Evolutionary conservation across 257 asterid genomes (phyloP).

Genomic region (Orobanche coerulescens): DNA sequence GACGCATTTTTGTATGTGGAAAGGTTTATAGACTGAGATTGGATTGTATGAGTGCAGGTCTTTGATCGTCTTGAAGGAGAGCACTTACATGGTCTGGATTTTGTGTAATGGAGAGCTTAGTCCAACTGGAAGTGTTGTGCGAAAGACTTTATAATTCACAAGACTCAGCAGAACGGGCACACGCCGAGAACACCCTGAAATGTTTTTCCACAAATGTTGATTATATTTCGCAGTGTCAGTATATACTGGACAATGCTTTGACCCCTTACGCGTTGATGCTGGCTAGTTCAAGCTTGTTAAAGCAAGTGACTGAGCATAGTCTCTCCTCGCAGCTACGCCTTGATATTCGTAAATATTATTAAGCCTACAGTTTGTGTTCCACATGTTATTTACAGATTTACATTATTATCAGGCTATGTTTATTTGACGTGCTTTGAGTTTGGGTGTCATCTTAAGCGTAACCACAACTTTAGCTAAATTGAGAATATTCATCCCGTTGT

Average conservation of each 20-base stretch:
- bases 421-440: conserved; percentile 11
- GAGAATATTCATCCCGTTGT: neutral
- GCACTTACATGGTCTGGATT: conserved; percentile 31
- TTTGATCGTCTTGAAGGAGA: conserved; percentile 46
- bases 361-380: conserved; percentile 28
- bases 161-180: conserved; percentile 90
- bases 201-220: conserved; percentile 88
- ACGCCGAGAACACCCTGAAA: conserved; percentile 95
- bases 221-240: conserved; percentile 96
- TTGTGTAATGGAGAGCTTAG: conserved; percentile 86
- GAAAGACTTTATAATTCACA: conserved; percentile 97
- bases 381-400: conserved; percentile 12
- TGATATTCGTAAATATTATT: conserved; percentile 81
- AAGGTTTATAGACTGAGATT: conserved; percentile 53
- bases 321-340: conserved; percentile 96
- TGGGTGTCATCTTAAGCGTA: conserved; percentile 8
- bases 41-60: conserved; percentile 53
- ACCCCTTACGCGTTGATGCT: conserved; percentile 98
- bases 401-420: neutral
- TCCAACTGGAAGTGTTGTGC: conserved; percentile 90
- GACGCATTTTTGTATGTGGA: conserved; percentile 30
- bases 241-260: conserved; percentile 91
- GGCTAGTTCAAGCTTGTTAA: conserved; percentile 99
- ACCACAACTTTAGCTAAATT: conserved; percentile 5
- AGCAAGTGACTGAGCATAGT: conserved; percentile 96